Evolutionary conservation across 192 early-diverging fungal species (phyloP).

Genomic region (Backusella australiensis): DNA sequence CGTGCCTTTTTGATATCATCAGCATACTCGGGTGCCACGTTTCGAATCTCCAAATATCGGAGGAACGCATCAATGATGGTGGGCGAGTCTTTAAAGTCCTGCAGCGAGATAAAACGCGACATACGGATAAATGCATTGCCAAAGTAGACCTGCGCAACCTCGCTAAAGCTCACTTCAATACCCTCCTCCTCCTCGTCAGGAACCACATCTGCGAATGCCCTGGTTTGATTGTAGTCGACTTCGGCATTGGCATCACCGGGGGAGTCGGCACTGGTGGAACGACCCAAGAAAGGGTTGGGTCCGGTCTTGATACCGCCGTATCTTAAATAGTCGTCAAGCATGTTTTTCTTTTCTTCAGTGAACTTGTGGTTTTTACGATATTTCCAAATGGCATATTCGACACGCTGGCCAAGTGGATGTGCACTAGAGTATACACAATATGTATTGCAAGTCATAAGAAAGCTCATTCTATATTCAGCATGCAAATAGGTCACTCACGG

Average conservation of each 20-base stretch:
- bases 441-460: no score
- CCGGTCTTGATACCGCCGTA: conserved; percentile 54
- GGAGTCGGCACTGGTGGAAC: conserved; percentile 30
- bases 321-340: conserved; percentile 48
- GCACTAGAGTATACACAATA: conserved; percentile 22
- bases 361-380: conserved; percentile 58
- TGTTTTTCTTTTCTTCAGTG: conserved; percentile 30
- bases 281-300: conserved; percentile 49
- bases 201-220: conserved; percentile 35
- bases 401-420: conserved; percentile 40
- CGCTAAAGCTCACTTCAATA: conserved; percentile 35
- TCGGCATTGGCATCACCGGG: conserved; percentile 36
- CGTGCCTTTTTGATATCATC: conserved; percentile 48
- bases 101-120: conserved; percentile 44
- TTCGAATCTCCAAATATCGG: conserved; percentile 45
- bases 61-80: conserved; percentile 44
- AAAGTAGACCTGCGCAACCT: conserved; percentile 48
- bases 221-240: conserved; percentile 41
- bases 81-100: conserved; percentile 45
- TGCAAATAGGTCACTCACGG: conserved; percentile 5
- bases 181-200: conserved; percentile 41
- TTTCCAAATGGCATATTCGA: conserved; percentile 49
- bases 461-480: not conserved
- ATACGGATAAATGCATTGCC: conserved; percentile 47
- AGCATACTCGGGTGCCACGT: conserved; percentile 50